Percentiles rank a stretch among this genome's conserved stretches.
Evolutionary conservation across 2,329 filamentous ascomycete genomes (phyloP).

Genomic region (Monosporascus sp.): DNA sequence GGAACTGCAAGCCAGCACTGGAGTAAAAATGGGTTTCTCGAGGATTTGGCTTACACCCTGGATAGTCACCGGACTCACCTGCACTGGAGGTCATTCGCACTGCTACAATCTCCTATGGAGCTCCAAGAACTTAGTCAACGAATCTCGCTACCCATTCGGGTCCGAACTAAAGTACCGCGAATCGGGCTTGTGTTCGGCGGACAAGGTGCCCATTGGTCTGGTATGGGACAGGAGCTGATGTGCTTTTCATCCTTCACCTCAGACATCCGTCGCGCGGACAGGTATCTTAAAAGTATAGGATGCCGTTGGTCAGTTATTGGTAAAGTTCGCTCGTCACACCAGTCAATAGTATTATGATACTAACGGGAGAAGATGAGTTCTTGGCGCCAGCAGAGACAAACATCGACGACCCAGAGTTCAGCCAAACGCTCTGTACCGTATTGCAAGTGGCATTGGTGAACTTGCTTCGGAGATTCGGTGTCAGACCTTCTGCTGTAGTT

Average conservation of each 20-base stretch:
- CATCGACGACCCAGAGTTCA: conserved; percentile 20
- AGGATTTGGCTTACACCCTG: conserved; percentile 16
- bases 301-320: conserved; percentile 8
- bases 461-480: conserved; percentile 23
- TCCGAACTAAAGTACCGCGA: conserved; percentile 1
- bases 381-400: no score
- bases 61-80: conserved; percentile 4
- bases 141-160: conserved; percentile 7
- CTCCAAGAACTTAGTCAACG: no score
- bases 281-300: conserved; percentile 4
- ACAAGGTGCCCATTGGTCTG: conserved; percentile 32
- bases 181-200: conserved; percentile 30
- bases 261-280: conserved; percentile 7
- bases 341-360: no score
- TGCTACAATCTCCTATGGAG: conserved; percentile 5
- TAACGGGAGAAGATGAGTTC: conserved; percentile 9
- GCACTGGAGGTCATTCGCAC: conserved; percentile 11
- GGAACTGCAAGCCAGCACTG: neutral
- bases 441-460: conserved; percentile 38
- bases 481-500: conserved; percentile 24
- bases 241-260: conserved; percentile 11
- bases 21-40: neutral
- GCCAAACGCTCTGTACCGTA: conserved; percentile 37
- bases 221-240: conserved; percentile 29
- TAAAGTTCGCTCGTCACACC: no score